A percentile compares a stretch with the other conserved stretches of the same genome.
Evolutionary conservation across 2,329 filamentous ascomycete genomes (phyloP).

Genomic region (Phyllosticta capitalensis): DNA sequence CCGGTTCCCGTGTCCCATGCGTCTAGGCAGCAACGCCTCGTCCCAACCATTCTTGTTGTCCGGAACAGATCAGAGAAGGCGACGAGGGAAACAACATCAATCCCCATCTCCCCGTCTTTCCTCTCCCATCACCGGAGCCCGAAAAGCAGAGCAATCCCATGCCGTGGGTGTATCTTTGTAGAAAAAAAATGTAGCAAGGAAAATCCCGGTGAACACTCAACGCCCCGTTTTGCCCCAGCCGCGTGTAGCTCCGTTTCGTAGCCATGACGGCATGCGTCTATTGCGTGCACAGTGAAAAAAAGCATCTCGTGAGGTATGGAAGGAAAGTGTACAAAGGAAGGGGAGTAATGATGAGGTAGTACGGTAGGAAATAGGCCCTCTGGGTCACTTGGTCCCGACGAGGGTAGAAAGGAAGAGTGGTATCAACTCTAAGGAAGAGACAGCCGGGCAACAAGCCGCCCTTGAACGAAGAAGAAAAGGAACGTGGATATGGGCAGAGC

Average conservation of each 20-base stretch:
- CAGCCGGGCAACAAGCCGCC: neutral
- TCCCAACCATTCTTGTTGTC: neutral
- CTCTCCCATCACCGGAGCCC: neutral
- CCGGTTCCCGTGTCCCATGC: too few species aligned
- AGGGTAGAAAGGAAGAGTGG: neutral
- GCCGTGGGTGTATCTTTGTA: neutral
- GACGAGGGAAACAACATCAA: neutral
- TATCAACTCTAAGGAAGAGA: neutral
- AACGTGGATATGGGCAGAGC: neutral
- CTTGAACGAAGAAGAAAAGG: neutral
- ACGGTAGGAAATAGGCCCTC: neutral
- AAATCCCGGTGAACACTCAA: neutral
- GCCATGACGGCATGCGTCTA: slow-evolving; percentile 34
- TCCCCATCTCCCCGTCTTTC: neutral
- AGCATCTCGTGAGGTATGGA: neutral
- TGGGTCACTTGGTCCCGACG: neutral
- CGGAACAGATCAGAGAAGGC: neutral
- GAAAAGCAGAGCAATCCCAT: neutral
- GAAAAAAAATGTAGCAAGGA: neutral
- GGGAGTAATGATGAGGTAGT: neutral
- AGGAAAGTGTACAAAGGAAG: neutral
- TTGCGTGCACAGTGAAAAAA: slow-evolving; percentile 16
- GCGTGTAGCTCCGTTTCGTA: slow-evolving; percentile 18
- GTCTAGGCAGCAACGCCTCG: too few species aligned
- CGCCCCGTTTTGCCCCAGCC: slow-evolving; percentile 3